Evolutionary conservation across 768 basidiomycete species (phyloP).

Genomic region (Suillus bovinus): DNA sequence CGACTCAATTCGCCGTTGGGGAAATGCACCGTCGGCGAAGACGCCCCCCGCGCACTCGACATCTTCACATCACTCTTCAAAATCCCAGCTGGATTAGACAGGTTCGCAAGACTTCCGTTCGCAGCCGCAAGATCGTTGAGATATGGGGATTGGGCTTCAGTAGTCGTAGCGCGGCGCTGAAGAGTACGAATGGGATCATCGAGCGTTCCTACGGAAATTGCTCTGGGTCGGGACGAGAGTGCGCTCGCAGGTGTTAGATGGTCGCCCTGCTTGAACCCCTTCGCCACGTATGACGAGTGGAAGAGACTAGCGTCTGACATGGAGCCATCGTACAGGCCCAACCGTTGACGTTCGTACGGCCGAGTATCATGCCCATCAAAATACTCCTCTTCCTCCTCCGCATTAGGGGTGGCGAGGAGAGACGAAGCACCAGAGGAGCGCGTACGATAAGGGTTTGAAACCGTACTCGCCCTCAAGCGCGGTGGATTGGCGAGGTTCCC

Average conservation of each 20-base stretch:
- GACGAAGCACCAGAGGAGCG: constrained; percentile 61
- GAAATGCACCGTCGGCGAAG: constrained; percentile 63
- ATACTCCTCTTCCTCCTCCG: constrained; percentile 75
- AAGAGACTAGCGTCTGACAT: constrained; percentile 51
- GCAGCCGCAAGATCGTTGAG: constrained; percentile 52
- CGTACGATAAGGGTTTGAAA: constrained; percentile 87
- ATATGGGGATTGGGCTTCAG: constrained; percentile 57
- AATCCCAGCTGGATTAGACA: constrained; percentile 41
- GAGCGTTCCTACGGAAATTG: constrained; percentile 86
- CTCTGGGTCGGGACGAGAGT: constrained; percentile 62
- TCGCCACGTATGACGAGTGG: constrained; percentile 62
- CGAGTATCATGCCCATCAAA: constrained; percentile 59
- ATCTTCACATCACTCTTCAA: constrained; percentile 61
- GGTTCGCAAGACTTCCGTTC: constrained; percentile 28
- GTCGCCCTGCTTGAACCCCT: constrained; percentile 74
- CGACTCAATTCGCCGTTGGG: constrained; percentile 62
- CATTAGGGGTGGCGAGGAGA: constrained; percentile 59
- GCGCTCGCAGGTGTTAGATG: constrained; percentile 53
- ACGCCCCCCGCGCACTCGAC: constrained; percentile 41
- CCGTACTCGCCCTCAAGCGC: constrained; percentile 85
- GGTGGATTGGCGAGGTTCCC: constrained; percentile 79
- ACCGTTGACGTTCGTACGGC: constrained; percentile 51
- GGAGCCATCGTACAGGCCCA: constrained; percentile 62
- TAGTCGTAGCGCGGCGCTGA: constrained; percentile 62
- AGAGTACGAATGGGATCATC: constrained; percentile 76